phyloP scores from a whole-genome alignment of 768 basidiomycete genomes.

The Agrocybe chaxingu region DNA sequence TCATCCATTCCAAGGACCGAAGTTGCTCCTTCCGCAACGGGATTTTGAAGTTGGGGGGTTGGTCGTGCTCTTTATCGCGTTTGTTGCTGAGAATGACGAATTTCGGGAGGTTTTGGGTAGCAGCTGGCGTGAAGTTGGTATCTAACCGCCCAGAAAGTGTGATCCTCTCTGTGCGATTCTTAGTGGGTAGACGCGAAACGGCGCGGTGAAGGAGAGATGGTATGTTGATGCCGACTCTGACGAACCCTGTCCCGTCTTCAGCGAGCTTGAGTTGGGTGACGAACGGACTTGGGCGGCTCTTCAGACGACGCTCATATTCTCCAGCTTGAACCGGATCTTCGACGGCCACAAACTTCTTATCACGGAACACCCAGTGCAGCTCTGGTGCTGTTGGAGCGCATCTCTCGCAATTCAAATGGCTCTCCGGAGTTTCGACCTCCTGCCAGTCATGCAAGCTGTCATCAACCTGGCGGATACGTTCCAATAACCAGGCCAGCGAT shows the following conservation, averaged over 20 bases:
- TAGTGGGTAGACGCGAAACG: constrained; percentile 68
- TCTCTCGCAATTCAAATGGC: constrained; percentile 60
- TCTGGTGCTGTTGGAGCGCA: constrained; percentile 80
- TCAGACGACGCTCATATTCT: constrained; percentile 83
- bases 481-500: constrained; percentile 82
- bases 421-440: constrained; percentile 37
- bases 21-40: constrained; percentile 81
- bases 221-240: constrained; percentile 86
- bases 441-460: constrained; percentile 71
- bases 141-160: constrained; percentile 77
- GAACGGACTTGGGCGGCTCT: constrained; percentile 82
- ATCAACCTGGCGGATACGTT: constrained; percentile 75
- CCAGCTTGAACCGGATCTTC: constrained; percentile 89
- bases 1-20: constrained; percentile 92
- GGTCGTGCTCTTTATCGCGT: constrained; percentile 60
- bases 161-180: constrained; percentile 42
- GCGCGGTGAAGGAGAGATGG: constrained; percentile 87
- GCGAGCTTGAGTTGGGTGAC: constrained; percentile 77
- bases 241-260: constrained; percentile 58
- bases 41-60: constrained; percentile 78
- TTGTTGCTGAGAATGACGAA: constrained; percentile 79
- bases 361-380: constrained; percentile 68
- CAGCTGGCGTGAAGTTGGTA: constrained; percentile 70
- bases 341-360: constrained; percentile 62
- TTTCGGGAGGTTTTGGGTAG: constrained; percentile 53